Evolutionary conservation across 202 grass and related monocot genomes (phyloP).

Genomic region (Bolboschoenoplectus hybrid): DNA sequence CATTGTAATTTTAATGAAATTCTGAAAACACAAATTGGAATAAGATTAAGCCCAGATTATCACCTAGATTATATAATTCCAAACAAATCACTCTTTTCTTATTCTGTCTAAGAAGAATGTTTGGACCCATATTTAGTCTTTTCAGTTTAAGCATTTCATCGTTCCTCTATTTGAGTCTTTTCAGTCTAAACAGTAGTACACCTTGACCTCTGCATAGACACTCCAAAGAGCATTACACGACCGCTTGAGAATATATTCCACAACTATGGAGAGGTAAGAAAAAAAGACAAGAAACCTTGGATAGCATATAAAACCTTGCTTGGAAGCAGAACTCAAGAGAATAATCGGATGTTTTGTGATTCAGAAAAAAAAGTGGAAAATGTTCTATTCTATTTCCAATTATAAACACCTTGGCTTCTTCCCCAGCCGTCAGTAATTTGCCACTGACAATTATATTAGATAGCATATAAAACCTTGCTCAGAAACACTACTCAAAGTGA

Average conservation of each 20-base stretch:
- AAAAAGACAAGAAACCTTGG: not conserved
- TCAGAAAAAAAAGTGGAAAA: not conserved
- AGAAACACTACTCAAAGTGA: no score
- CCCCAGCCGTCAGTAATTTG: not conserved
- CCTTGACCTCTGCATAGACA: not conserved
- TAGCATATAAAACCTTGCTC: no score
- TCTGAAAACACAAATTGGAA: not conserved
- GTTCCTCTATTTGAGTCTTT: not conserved
- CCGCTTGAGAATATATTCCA: not conserved
- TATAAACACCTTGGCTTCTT: no score
- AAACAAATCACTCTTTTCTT: not conserved
- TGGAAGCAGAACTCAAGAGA: not conserved
- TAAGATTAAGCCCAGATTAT: not conserved
- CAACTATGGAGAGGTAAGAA: not conserved
- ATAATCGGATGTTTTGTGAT: not conserved
- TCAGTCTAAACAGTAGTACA: not conserved
- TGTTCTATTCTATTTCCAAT: not conserved
- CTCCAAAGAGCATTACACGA: not conserved
- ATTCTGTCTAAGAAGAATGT: slow-evolving; percentile 19
- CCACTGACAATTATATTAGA: not conserved
- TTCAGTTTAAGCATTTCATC: not conserved
- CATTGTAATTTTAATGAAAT: not conserved
- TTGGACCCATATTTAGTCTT: not conserved
- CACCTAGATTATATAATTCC: not conserved
- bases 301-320: not conserved